Conservation (phyloP, 768 basidiomycete genomes). For the Pholiota molesta region DNA sequence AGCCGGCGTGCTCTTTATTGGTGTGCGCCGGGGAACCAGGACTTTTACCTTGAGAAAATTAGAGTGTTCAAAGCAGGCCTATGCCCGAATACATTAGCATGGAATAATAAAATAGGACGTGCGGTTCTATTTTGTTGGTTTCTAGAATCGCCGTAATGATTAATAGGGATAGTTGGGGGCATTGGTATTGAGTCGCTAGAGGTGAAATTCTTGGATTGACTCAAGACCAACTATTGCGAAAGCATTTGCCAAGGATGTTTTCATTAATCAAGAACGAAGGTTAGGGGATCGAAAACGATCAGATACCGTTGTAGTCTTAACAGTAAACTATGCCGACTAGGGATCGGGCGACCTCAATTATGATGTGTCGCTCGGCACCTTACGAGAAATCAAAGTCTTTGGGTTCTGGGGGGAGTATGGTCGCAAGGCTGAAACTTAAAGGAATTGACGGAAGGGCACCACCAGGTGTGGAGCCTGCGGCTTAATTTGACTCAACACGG, state of each 20-base stretch:
- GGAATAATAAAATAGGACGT: constrained; percentile 83
- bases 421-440: constrained; percentile 73
- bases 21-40: constrained; percentile 71
- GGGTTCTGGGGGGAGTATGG: constrained; percentile 65
- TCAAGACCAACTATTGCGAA: constrained; percentile 80
- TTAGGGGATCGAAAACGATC: constrained; percentile 79
- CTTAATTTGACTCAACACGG: constrained; percentile 87
- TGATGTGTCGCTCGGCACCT: constrained; percentile 77
- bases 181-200: constrained; percentile 81
- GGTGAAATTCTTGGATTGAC: constrained; percentile 87
- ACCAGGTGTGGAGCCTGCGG: constrained; percentile 77
- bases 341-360: constrained; percentile 71
- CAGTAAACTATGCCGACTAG: constrained; percentile 85
- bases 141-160: constrained; percentile 81
- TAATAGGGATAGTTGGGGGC: constrained; percentile 83
- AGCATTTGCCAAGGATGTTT: constrained; percentile 87
- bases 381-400: constrained; percentile 90
- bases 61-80: constrained; percentile 83
- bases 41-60: constrained; percentile 85
- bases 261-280: constrained; percentile 87
- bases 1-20: constrained; percentile 67
- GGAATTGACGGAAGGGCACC: constrained; percentile 86
- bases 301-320: constrained; percentile 67
- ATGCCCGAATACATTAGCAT: constrained; percentile 81
- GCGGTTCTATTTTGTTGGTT: constrained; percentile 84